phyloP scores from a whole-genome alignment of 2,329 filamentous ascomycete species.

The Penicillium hordei region DNA sequence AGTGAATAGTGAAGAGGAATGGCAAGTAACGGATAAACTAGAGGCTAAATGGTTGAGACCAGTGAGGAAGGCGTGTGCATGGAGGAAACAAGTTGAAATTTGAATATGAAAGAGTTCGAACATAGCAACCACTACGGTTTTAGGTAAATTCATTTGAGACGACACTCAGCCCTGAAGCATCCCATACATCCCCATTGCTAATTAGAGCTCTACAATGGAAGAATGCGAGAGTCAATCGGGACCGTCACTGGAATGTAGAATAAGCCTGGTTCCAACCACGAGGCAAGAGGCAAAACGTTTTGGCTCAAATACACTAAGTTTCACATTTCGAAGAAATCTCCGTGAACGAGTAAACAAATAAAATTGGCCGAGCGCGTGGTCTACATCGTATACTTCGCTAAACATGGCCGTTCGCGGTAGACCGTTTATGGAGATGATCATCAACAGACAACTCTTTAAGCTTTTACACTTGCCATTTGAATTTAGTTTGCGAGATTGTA shows the following conservation, averaged over 20 bases:
- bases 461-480: background rate
- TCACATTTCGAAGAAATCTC: conserved; percentile 1
- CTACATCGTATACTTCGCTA: conserved; percentile 1
- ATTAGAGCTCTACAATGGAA: conserved; percentile 13
- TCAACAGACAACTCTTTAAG: background rate
- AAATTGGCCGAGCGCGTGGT: conserved; percentile 7
- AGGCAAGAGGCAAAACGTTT: conserved; percentile 13
- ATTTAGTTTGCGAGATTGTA: background rate
- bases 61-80: background rate
- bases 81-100: background rate
- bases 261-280: conserved; percentile 19
- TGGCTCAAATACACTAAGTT: background rate
- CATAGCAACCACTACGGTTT: background rate
- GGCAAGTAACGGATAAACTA: background rate
- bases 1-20: background rate
- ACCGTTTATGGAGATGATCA: conserved; percentile 9
- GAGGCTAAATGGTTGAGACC: background rate
- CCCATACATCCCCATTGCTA: conserved; percentile 8
- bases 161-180: conserved; percentile 1
- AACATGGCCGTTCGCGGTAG: conserved; percentile 20
- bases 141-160: background rate
- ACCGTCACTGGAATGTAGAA: conserved; percentile 23
- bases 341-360: conserved; percentile 14
- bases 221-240: conserved; percentile 23
- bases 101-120: background rate